Evolutionary conservation across 208 protist species (phyloP).

Genomic region (Porcisia deanei): DNA sequence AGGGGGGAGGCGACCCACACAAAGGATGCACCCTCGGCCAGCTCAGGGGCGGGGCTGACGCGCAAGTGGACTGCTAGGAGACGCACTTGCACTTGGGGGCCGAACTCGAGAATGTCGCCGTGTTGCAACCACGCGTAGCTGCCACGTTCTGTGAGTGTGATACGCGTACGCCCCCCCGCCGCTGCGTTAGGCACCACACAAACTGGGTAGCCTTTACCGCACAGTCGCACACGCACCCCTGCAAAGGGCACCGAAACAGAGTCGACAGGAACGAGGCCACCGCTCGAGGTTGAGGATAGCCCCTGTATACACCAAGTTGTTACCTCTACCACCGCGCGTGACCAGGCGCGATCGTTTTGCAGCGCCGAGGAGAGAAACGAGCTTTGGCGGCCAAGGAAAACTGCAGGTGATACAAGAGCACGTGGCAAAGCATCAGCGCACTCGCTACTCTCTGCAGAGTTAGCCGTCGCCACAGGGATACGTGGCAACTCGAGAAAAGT

Average conservation of each 20-base stretch:
- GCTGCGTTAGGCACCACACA: not conserved
- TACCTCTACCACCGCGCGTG: slow-evolving; percentile 21
- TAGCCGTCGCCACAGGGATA: slow-evolving; percentile 1
- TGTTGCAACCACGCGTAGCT: slow-evolving; percentile 28
- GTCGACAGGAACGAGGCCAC: slow-evolving; percentile 12
- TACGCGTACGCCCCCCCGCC: not conserved
- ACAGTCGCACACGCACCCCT: slow-evolving; percentile 25
- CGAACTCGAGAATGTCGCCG: slow-evolving; percentile 32
- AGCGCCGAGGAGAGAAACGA: slow-evolving; percentile 12
- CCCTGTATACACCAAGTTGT: slow-evolving; percentile 38
- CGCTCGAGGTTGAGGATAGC: slow-evolving; percentile 3
- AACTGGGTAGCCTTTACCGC: slow-evolving; percentile 9
- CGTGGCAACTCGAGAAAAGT: slow-evolving; percentile 8
- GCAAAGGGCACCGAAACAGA: slow-evolving; percentile 16
- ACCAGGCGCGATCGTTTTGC: slow-evolving; percentile 27
- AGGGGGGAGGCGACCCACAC: slow-evolving; percentile 18
- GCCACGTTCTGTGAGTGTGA: not conserved
- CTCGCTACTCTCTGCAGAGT: not conserved
- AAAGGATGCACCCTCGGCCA: slow-evolving; percentile 19
- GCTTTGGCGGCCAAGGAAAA: slow-evolving; percentile 23
- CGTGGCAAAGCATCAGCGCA: not conserved
- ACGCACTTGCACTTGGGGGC: not conserved
- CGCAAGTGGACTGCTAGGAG: slow-evolving; percentile 22
- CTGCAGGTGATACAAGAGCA: slow-evolving; percentile 22
- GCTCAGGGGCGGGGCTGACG: not conserved